Base-by-base conservation (phyloP, 2,329 filamentous ascomycete genomes). In the Rhinocladiella mackenziei region DNA sequence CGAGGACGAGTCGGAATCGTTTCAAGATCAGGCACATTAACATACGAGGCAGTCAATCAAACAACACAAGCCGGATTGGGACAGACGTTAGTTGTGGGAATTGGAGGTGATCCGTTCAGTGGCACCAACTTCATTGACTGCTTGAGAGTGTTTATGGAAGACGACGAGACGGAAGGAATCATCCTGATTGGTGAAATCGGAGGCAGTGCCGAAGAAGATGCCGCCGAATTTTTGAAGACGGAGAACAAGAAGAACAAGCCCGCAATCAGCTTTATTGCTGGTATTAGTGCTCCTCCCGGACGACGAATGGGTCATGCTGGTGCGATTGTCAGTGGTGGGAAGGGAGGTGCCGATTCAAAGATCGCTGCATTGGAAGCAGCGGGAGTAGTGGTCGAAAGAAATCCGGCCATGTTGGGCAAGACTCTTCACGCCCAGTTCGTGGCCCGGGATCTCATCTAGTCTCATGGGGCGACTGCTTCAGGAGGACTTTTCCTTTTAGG, bases 181-280 rank as follows among this genome's bases (percentile, higher is more conserved):
- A 96, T 98, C 75, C 96, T 98, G 92, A 97, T 98, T 68, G 92
- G 92, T 66, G 92, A 97, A 76, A 97, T 98, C 66, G 92, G 92
- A 71, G 92, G 92, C 54, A 87, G 86, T 50, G 92, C 92, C 48
- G 92, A 98, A 76, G 92, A 98, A 75, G 92, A 98, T 62, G 92
- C 92, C 28, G 91, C 92, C 62, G 92, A 97, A 62, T 98, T 94
- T 78, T 74, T 97, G 65, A 88, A 86, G 76, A 76, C 81, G 67
- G 80, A 92, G 77, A 97, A 98, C 80, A 89, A 82, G 49, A 75
- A 82, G 68, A 85, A 89, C 71, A 98, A 96, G 82, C 92, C 92
- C 62, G 89, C 94, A 50, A 92, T 97, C 61, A 88, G 85, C 71
- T 98, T 98, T 74, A 97, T 97, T 62, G 92, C 92, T 56, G 92